Conservation (phyloP, 1,284 basidiomycete species). For the Entoloma clypeatum region DNA sequence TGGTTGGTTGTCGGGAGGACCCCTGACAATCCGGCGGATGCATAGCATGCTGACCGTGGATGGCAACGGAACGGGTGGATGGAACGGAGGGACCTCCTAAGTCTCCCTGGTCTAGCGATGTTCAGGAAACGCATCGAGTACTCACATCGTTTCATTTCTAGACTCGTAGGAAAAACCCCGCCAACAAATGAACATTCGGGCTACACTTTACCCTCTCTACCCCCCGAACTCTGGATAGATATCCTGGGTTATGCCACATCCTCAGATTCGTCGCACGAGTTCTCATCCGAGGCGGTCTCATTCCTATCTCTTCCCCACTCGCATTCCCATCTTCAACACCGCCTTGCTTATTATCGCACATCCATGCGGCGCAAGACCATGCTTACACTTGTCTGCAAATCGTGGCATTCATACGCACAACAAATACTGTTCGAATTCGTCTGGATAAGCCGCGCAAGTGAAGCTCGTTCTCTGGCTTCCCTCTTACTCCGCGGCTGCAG, state of each 20-base stretch:
- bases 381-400: constrained; percentile 50
- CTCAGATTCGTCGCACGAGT: constrained; percentile 22
- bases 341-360: constrained; percentile 41
- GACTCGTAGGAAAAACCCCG: too few species aligned
- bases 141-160: too few species aligned
- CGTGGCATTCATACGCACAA: constrained; percentile 51
- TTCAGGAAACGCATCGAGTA: too few species aligned
- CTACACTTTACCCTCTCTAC: constrained; percentile 37
- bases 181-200: too few species aligned
- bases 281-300: constrained; percentile 38
- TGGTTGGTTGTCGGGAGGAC: too few species aligned
- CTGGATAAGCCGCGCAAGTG: constrained; percentile 57
- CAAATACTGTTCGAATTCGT: constrained; percentile 62
- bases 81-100: too few species aligned
- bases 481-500: constrained; percentile 15
- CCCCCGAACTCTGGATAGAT: constrained; percentile 57
- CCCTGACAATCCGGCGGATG: too few species aligned
- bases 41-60: too few species aligned
- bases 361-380: constrained; percentile 47
- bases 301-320: constrained; percentile 45
- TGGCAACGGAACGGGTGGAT: too few species aligned
- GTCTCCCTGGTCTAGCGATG: too few species aligned
- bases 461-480: constrained; percentile 50
- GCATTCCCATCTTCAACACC: constrained; percentile 33
- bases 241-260: constrained; percentile 47